A percentile compares a stretch with the other conserved stretches of the same genome.
Evolutionary conservation across 2,329 filamentous ascomycete genomes (phyloP).

Genomic region (Diaporthe sp.): DNA sequence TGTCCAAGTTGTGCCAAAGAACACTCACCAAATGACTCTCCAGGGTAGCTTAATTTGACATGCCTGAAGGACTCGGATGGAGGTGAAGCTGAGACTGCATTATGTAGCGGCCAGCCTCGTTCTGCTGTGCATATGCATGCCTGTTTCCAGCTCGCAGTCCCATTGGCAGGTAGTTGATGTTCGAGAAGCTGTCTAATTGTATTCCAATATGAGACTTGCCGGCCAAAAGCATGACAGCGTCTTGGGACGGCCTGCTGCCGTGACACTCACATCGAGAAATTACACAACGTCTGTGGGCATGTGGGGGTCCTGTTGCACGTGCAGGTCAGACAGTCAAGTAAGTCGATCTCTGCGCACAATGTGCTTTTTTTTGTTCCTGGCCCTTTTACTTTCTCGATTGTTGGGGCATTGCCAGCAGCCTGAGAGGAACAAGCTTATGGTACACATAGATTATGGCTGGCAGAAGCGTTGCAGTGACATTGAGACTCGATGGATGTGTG

Average conservation of each 20-base stretch:
- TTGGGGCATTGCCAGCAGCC: not conserved
- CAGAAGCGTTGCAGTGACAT: not conserved
- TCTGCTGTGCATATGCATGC: not conserved
- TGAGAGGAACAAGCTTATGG: too few relatives aligned
- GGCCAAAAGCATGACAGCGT: not conserved
- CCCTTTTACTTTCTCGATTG: not conserved
- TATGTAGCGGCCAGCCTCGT: not conserved
- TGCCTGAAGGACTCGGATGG: not conserved
- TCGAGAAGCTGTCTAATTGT: not conserved
- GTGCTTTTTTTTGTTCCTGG: not conserved
- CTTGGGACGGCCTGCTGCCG: not conserved
- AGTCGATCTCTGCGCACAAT: not conserved
- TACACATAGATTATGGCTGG: too few relatives aligned
- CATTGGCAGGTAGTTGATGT: not conserved
- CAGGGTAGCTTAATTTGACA: too few relatives aligned
- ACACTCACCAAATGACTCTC: not conserved
- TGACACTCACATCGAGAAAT: slow-evolving; percentile 2
- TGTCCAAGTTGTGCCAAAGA: not conserved
- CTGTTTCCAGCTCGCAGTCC: not conserved
- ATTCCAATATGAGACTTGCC: not conserved
- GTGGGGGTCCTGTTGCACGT: not conserved
- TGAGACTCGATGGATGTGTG: not conserved
- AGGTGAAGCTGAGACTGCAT: not conserved
- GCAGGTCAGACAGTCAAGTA: not conserved
- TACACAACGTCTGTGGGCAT: slow-evolving; percentile 30